Conservation (phyloP, 1,139 yeast species). For the Kodamaea ohmeri region DNA sequence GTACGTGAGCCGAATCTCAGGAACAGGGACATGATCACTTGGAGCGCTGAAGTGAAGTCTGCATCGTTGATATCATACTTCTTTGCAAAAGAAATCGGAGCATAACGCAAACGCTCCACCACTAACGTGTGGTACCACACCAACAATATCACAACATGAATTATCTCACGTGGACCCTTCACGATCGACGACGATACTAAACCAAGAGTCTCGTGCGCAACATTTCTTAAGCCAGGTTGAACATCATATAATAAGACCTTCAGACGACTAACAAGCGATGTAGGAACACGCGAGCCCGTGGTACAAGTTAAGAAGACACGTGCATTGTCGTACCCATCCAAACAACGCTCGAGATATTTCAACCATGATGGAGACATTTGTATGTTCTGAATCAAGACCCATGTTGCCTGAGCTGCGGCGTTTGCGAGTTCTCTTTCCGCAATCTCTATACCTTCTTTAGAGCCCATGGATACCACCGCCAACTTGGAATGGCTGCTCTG, state of each 20-base stretch:
- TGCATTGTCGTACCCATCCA: conserved; percentile 35
- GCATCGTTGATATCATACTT: conserved; percentile 69
- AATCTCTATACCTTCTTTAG: conserved; percentile 58
- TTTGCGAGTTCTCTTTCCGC: conserved; percentile 55
- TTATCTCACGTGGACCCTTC: conserved; percentile 30
- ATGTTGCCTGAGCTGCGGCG: conserved; percentile 48
- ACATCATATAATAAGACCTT: conserved; percentile 58
- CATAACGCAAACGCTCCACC: conserved; percentile 55
- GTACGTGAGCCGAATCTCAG: conserved; percentile 25
- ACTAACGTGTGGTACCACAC: conserved; percentile 71
- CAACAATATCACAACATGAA: conserved; percentile 51
- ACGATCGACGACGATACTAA: neutral
- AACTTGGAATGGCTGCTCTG: conserved; percentile 23
- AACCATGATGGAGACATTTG: conserved; percentile 73
- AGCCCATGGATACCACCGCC: conserved; percentile 67
- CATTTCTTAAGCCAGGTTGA: conserved; percentile 56
- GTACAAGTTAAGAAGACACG: conserved; percentile 61
- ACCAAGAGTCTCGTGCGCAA: conserved; percentile 36
- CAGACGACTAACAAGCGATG: conserved; percentile 50
- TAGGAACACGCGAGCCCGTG: conserved; percentile 50
- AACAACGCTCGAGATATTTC: conserved; percentile 45
- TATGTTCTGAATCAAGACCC: conserved; percentile 77
- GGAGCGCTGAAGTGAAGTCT: conserved; percentile 59
- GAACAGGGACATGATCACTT: conserved; percentile 31
- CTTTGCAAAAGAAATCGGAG: conserved; percentile 62